Conservation (phyloP, 192 early-diverging fungal genomes). For the Kickxella alabastrina region DNA sequence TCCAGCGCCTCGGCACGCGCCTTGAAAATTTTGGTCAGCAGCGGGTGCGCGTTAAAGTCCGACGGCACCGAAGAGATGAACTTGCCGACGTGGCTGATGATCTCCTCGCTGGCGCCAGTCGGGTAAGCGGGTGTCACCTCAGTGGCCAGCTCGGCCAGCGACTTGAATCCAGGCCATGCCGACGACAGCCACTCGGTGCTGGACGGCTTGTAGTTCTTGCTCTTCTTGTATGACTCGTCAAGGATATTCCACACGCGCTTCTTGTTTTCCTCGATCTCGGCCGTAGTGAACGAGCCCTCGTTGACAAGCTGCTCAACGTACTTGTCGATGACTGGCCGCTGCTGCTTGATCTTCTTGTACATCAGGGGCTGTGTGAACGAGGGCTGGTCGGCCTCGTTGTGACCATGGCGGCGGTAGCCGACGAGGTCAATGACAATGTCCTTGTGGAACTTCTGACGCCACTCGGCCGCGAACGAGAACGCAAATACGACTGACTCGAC, state of each 20-base stretch:
- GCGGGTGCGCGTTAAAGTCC: conserved; percentile 82
- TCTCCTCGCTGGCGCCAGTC: conserved; percentile 70
- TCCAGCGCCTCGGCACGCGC: conserved; percentile 76
- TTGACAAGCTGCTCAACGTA: conserved; percentile 79
- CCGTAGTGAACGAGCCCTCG: conserved; percentile 79
- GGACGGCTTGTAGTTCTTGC: conserved; percentile 85
- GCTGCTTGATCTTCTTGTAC: conserved; percentile 87
- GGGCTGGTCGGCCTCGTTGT: conserved; percentile 99
- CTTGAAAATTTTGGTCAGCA: conserved; percentile 82
- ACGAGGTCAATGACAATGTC: conserved; percentile 97
- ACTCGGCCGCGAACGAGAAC: conserved; percentile 92
- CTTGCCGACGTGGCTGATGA: conserved; percentile 77
- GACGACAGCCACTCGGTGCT: conserved; percentile 93
- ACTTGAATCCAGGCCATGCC: conserved; percentile 85
- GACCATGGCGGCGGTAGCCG: conserved; percentile 95
- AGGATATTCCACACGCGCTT: conserved; percentile 87
- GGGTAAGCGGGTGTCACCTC: conserved; percentile 64
- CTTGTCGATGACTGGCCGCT: conserved; percentile 77
- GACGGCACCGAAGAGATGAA: conserved; percentile 76
- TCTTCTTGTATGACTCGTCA: conserved; percentile 86
- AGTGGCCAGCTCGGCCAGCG: conserved; percentile 68
- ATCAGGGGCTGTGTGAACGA: conserved; percentile 97
- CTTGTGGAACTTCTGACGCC: conserved; percentile 93
- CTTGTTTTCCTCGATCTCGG: conserved; percentile 85
- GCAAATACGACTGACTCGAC: conserved; percentile 94